phyloP scores from a whole-genome alignment of 176 grass and related monocot species.

The Carex kokanica region DNA sequence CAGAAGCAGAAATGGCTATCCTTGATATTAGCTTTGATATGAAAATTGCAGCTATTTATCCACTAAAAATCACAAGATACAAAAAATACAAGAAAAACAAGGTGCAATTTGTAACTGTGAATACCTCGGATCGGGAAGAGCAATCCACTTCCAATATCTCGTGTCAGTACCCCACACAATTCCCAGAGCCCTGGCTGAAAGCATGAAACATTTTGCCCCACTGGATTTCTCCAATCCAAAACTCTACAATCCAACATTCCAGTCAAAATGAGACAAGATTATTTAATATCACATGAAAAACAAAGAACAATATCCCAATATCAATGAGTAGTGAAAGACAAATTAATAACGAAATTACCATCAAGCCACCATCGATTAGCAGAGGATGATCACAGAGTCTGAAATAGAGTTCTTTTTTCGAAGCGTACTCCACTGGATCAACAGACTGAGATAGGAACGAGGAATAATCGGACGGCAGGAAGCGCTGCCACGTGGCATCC shows the following conservation, averaged over 20 bases:
- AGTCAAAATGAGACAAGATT: background rate
- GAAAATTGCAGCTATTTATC: background rate
- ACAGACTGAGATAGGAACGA: background rate
- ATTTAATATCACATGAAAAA: background rate
- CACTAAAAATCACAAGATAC: background rate
- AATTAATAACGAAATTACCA: background rate
- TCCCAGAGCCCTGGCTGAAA: conserved; percentile 22
- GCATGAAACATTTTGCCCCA: conserved; percentile 35
- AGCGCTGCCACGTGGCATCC: conserved; percentile 18
- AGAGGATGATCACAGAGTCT: conserved; percentile 21
- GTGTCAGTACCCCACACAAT: conserved; percentile 17
- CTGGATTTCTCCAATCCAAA: conserved; percentile 33
- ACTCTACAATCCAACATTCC: conserved; percentile 18
- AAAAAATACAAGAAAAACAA: background rate
- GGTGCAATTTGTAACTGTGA: background rate
- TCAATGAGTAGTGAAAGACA: background rate
- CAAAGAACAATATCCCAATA: background rate
- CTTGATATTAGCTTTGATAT: background rate
- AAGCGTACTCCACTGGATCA: conserved; percentile 6
- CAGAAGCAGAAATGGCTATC: background rate
- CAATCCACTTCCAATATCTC: conserved; percentile 21
- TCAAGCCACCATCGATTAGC: conserved; percentile 23
- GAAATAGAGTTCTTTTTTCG: conserved; percentile 19
- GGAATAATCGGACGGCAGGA: conserved; percentile 16
- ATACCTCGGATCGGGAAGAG: conserved; percentile 26